Evolutionary conservation across 805 yeast genomes (phyloP).

Genomic region (Yamadazyma paraphyllophila): DNA sequence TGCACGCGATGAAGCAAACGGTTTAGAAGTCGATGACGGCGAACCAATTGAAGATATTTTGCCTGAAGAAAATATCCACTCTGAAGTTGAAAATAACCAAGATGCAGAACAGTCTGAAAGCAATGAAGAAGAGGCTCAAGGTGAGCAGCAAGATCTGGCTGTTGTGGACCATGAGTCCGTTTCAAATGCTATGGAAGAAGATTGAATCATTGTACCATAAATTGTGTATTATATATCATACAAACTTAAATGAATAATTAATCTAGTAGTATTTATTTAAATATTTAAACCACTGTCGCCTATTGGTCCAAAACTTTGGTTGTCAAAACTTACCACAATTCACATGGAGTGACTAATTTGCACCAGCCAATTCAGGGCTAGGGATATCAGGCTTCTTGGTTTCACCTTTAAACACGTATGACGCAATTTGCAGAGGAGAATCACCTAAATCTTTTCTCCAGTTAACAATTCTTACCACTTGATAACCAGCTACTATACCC

Average conservation of each 20-base stretch:
- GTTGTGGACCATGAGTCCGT: not conserved
- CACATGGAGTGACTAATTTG: not conserved
- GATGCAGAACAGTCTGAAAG: not conserved
- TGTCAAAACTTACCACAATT: not conserved
- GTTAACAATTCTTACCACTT: slow-evolving; percentile 65
- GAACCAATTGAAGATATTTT: not conserved
- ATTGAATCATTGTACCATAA: no score
- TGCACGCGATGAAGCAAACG: slow-evolving; percentile 8
- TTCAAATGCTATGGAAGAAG: no score
- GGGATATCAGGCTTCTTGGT: slow-evolving; percentile 9
- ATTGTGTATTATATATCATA: no score
- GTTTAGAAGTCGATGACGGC: not conserved
- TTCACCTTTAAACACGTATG: slow-evolving; percentile 58
- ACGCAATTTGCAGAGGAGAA: slow-evolving; percentile 49
- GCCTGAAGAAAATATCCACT: no score
- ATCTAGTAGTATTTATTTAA: no score
- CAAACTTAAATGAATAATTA: no score
- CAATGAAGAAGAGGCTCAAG: not conserved
- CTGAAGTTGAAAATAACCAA: no score
- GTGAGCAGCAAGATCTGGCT: not conserved
- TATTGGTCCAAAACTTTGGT: no score
- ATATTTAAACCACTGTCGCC: no score
- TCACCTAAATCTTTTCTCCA: slow-evolving; percentile 71
- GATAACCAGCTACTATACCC: slow-evolving; percentile 86
- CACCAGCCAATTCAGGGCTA: slow-evolving; percentile 10